Conservation (phyloP, 106 monocot species). For the Apostasia ramifera region DNA sequence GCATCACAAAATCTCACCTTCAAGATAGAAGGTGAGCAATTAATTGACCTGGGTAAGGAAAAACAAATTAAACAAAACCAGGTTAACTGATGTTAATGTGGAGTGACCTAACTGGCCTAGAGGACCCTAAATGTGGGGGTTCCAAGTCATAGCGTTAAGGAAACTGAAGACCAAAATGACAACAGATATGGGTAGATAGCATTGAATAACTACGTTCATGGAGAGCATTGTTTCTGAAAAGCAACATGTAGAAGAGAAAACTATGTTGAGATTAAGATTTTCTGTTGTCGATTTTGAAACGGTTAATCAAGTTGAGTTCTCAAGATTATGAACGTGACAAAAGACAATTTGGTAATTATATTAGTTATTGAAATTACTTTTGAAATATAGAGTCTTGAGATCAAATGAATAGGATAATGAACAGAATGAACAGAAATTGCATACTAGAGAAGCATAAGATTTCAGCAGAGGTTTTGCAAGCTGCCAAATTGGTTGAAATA, state of each 20-base stretch:
- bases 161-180: too few species aligned
- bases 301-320: too few species aligned
- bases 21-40: neutral
- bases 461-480: constrained; percentile 74
- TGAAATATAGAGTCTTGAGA: neutral
- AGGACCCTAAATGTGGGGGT: too few species aligned
- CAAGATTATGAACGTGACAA: neutral
- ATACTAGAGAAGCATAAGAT: constrained; percentile 79
- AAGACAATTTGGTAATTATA: neutral
- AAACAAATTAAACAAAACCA: neutral
- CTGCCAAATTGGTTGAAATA: constrained; percentile 91
- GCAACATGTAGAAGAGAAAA: too few species aligned
- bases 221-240: too few species aligned
- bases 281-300: too few species aligned
- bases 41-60: neutral
- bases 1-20: constrained; percentile 60
- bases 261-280: too few species aligned
- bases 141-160: too few species aligned
- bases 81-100: neutral
- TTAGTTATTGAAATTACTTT: neutral
- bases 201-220: too few species aligned
- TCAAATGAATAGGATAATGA: neutral
- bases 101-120: too few species aligned
- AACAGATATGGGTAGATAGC: too few species aligned
- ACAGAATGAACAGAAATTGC: constrained; percentile 5